phyloP scores from a whole-genome alignment of 116 monocot species.

The Papilionanthe hybrid region DNA sequence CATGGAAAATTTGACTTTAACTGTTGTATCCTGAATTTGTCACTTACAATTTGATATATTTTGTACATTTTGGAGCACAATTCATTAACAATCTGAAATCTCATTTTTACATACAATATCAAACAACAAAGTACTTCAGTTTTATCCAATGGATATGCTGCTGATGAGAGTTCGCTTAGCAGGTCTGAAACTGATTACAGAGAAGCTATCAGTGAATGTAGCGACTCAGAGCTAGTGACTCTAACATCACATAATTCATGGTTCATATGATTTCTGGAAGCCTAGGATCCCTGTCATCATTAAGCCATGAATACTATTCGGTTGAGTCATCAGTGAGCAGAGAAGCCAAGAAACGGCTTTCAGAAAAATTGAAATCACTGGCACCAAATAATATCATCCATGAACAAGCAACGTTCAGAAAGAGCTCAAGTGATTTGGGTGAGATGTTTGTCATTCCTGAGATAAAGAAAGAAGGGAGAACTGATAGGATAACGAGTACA shows the following conservation, averaged over 20 bases:
- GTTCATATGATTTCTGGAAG: slow-evolving; percentile 22
- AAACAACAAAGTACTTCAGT: slow-evolving; percentile 5
- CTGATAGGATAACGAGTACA: background rate
- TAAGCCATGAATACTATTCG: slow-evolving; percentile 16
- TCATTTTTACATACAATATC: no score
- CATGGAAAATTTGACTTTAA: no score
- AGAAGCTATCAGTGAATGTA: slow-evolving; percentile 12
- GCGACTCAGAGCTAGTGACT: slow-evolving; percentile 21
- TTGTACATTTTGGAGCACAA: no score
- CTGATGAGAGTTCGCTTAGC: slow-evolving; percentile 25
- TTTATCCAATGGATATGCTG: slow-evolving; percentile 14
- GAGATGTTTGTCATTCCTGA: slow-evolving; percentile 48
- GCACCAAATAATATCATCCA: slow-evolving; percentile 20
- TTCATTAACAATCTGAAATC: no score
- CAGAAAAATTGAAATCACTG: slow-evolving; percentile 36
- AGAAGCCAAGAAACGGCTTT: slow-evolving; percentile 50
- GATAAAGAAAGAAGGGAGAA: slow-evolving; percentile 19
- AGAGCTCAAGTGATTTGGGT: slow-evolving; percentile 34
- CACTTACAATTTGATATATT: no score
- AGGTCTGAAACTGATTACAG: slow-evolving; percentile 19
- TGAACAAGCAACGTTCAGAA: slow-evolving; percentile 15
- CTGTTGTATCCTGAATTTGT: no score
- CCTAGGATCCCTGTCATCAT: slow-evolving; percentile 30
- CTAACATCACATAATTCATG: slow-evolving; percentile 24
- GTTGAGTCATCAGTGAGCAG: slow-evolving; percentile 33